Conservation (phyloP, 495 filamentous ascomycete genomes). For the Aeminium ludgeri region DNA sequence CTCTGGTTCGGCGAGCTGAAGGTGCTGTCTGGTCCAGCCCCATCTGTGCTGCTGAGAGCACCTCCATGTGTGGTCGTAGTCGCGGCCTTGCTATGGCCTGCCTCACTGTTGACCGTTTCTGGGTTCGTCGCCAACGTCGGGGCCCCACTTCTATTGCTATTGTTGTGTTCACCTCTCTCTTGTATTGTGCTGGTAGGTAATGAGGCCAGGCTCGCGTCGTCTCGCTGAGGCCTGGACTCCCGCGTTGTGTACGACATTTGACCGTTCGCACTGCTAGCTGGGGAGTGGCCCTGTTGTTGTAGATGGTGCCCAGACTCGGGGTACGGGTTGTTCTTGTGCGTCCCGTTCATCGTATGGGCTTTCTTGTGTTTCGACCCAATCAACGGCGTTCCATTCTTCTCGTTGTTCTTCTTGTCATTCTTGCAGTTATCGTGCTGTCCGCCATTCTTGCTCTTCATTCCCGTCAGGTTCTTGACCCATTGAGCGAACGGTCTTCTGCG, state of each 20-base stretch:
- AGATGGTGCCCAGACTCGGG: constrained; percentile 44
- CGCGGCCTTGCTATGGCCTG: constrained; percentile 58
- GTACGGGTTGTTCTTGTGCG: constrained; percentile 70
- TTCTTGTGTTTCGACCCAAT: constrained; percentile 36
- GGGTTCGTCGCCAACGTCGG: constrained; percentile 69
- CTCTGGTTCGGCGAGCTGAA: constrained; percentile 91
- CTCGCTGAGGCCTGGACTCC: background rate
- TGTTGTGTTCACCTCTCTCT: constrained; percentile 30
- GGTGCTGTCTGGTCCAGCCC: constrained; percentile 55
- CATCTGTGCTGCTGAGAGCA: constrained; percentile 46
- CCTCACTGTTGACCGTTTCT: constrained; percentile 55
- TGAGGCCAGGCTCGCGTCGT: constrained; percentile 21
- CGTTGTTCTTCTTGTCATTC: constrained; percentile 31
- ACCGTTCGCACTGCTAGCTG: constrained; percentile 32
- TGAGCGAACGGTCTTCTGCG: constrained; percentile 76
- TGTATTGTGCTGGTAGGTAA: constrained; percentile 6
- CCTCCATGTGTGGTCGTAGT: constrained; percentile 53
- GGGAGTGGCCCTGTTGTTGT: constrained; percentile 23
- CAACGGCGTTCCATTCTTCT: constrained; percentile 16
- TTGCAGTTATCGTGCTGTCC: background rate
- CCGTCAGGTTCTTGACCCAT: constrained; percentile 89
- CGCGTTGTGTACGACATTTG: constrained; percentile 31
- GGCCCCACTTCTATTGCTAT: constrained; percentile 50
- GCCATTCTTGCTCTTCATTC: constrained; percentile 41
- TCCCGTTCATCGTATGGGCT: constrained; percentile 28